Evolutionary conservation across 352 stramenopile genomes (phyloP), one percentile per base, ranked within the genome.

Genomic region (Peronospora tabacina): DNA sequence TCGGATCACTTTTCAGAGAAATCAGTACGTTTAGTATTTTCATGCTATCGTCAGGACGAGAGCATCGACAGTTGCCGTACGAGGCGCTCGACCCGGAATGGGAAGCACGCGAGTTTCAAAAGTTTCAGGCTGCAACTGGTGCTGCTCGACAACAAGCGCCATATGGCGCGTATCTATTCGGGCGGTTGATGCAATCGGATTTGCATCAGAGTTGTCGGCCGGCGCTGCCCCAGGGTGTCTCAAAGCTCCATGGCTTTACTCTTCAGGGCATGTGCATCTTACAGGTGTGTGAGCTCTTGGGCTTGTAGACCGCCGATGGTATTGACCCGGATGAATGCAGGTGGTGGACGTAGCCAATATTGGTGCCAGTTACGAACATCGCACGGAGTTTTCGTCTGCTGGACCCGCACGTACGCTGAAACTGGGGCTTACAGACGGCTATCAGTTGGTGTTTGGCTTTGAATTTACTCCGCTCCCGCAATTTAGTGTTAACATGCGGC

Each of bases 261-360:
- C 59, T 91, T 19, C 54, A 86, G 49, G 81, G 81, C 45, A 68
- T 72, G 45, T 90, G 77, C 49, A 72, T 90, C 41, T 58, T 91
- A 15, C 81, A 91, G 70, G 80, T 87, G 17, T n/a, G 13, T 16
- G 3, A 1, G 33, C 32, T 17, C 6, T 37, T n/a, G 9, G 8
- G 8, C 8, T 37, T 26, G 22, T 26, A 26, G 4, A 26, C 4
- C 4, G 7, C 3, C 5, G 3, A 26, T 26, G 7, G 22, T 26
- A 6, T 26, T 26, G 22, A 19, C 9, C 16, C 42, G 22, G 5
- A 11, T 24, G 15, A 7, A 40, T 32, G 13, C 44, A 90, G 80
- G 66, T 91, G 28, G 76, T 92, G 24, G 78, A 92, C 48, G 62
- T 87, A 9, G 74, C 76, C 36, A 92, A 92, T 38, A 80, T 92